A percentile compares a stretch with the other conserved stretches of the same genome.
These are phyloP conservation scores for Nicotiana benthamiana DNA, from an alignment of 257 asterid species.

Conservation along the genomic window DNA sequence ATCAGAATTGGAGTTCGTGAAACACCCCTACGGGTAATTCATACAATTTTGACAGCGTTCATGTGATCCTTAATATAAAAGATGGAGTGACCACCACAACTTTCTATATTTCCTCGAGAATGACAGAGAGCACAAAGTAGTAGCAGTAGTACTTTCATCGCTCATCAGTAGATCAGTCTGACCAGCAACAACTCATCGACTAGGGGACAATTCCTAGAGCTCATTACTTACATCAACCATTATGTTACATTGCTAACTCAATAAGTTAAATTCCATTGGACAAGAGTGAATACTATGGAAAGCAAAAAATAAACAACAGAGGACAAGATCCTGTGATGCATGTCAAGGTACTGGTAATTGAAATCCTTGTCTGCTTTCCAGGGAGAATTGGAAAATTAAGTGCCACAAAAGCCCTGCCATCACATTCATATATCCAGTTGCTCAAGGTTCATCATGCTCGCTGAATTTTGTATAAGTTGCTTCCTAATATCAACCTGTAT, in stretches of 20 bases:
- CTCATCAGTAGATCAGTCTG: not conserved
- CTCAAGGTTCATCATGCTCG: conserved; percentile 45
- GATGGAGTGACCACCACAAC: not conserved
- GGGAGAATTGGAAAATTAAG: not conserved
- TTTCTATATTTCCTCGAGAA: not conserved
- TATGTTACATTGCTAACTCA: not conserved
- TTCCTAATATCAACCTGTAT: conserved; percentile 80
- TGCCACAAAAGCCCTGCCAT: not conserved
- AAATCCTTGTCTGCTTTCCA: not conserved
- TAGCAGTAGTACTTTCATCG: not conserved
- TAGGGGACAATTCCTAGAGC: not conserved
- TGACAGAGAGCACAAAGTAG: too few species aligned
- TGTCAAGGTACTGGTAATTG: not conserved
- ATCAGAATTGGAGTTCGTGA: not conserved
- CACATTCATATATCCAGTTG: conserved; percentile 61
- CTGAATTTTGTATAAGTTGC: conserved; percentile 56
- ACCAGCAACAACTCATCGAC: not conserved
- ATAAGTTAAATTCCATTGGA: not conserved
- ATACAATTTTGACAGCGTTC: not conserved
- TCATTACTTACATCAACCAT: not conserved
- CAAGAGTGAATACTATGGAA: not conserved
- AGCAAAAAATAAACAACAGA: not conserved
- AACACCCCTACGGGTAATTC: too few species aligned
- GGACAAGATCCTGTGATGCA: not conserved
- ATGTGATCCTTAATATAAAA: not conserved